Evolutionary conservation across 176 grass and related monocot species (phyloP).

Genomic region (Oryza coarctata): DNA sequence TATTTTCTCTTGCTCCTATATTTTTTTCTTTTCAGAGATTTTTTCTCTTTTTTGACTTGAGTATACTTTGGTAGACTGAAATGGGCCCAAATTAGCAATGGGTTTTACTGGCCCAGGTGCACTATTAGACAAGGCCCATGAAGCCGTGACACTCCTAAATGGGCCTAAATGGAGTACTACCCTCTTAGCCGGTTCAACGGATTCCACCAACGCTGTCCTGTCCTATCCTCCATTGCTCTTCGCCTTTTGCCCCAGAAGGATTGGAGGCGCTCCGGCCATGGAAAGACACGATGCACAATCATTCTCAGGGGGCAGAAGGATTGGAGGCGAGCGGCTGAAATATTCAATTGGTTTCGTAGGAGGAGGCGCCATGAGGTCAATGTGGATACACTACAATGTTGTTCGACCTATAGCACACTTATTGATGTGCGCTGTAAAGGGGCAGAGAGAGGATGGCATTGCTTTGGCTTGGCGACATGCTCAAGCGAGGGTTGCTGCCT

Average conservation of each 20-base stretch:
- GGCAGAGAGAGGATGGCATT: conserved; percentile 41
- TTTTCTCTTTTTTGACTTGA: too few species aligned
- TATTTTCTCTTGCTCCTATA: not conserved
- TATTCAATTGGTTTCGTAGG: conserved; percentile 68
- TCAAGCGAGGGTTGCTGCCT: conserved; percentile 68
- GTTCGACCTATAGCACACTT: conserved; percentile 66
- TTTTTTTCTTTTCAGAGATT: not conserved
- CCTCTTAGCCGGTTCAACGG: not conserved
- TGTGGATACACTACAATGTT: conserved; percentile 88
- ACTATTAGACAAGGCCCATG: not conserved
- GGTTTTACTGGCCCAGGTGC: not conserved
- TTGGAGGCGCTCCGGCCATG: conserved; percentile 69
- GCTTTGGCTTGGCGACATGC: conserved; percentile 76
- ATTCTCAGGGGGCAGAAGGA: conserved; percentile 87
- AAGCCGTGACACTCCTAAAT: not conserved
- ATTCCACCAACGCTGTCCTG: not conserved
- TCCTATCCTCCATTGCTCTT: not conserved
- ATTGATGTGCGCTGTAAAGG: conserved; percentile 74
- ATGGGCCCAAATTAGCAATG: not conserved
- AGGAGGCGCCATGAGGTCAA: conserved; percentile 49
- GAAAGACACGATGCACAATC: conserved; percentile 54
- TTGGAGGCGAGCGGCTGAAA: conserved; percentile 67
- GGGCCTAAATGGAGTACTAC: too few species aligned
- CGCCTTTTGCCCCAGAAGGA: not conserved
- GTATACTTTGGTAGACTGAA: not conserved